Conservation (phyloP, 176 grass and related monocot genomes). For the maize (Zea mays) region DNA sequence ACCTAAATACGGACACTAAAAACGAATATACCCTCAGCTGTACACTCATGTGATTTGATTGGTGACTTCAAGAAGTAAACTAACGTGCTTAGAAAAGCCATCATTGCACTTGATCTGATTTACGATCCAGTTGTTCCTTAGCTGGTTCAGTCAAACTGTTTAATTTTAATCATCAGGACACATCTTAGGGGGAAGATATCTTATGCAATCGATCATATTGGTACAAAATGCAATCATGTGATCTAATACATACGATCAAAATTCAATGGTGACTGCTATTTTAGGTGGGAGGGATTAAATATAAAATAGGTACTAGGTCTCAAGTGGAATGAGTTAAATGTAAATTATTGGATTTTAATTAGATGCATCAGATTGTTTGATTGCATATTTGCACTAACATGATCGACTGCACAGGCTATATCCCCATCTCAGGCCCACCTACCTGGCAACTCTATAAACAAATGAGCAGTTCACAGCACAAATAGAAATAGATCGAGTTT, state of each 20-base stretch:
- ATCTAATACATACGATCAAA: too few relatives aligned
- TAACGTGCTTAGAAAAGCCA: slow-evolving; percentile 38
- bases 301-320: too few relatives aligned
- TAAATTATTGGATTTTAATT: too few relatives aligned
- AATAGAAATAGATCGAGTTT: not conserved
- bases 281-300: too few relatives aligned
- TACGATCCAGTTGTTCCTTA: too few relatives aligned
- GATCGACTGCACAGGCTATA: too few relatives aligned
- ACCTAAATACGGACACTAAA: slow-evolving; percentile 16
- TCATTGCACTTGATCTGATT: slow-evolving; percentile 31
- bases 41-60: slow-evolving; percentile 17
- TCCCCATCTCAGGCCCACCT: not conserved
- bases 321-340: too few relatives aligned
- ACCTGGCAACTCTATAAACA: slow-evolving; percentile 30
- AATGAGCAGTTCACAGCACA: not conserved
- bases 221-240: too few relatives aligned
- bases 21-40: slow-evolving; percentile 36
- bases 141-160: slow-evolving; percentile 1
- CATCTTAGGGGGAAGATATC: slow-evolving; percentile 4
- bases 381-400: too few relatives aligned
- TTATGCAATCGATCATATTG: too few relatives aligned
- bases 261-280: too few relatives aligned
- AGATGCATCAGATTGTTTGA: too few relatives aligned
- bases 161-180: slow-evolving; percentile 38
- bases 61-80: slow-evolving; percentile 27